Evolutionary conservation across 1,284 basidiomycete species (phyloP), one percentile per base, ranked within the genome.

Genomic region (Trametes sp.): DNA sequence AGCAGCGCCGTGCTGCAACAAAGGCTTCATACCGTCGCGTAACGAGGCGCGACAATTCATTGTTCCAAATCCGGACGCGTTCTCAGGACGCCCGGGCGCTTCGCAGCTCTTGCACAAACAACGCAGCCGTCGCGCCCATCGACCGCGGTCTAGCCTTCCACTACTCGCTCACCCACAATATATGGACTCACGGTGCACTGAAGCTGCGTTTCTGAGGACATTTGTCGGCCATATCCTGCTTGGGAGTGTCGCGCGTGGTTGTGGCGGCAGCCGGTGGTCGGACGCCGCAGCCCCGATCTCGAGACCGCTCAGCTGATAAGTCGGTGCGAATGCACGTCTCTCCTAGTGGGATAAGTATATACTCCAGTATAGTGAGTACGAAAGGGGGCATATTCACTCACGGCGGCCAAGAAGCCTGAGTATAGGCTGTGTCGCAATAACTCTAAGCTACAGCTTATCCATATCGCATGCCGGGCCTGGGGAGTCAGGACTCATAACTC

Each of bases 41-140:
- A 67, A 65, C 61, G 66, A 61, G 66, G 66, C 51, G 33, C 41
- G 33, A 38, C 31, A 49, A 28, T 29, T 41, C 57, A 65, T 68
- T 68, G 63, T 68, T 64, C 66, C 61, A 49, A 31, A 57, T 41
- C 44, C 11, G 54, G 56, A 51, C 35, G 46, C 35, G 13, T 21
- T 33, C 59, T 24, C n/a, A n/a, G 38, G 3, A 44, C 45, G 14
- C 14, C 8, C 16, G 23, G 45, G 49, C 48, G 38, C 23, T 21
- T 36, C 26, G 2, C 9, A 10, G 26, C 7, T n/a, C 38, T 41
- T 41, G 28, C 29, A 33, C 50, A 62, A 54, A 62, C 50, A 53
- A 62, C 24, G 28, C n/a, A 14, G 36, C 35, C 8, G 24, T 16
- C 13, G 24, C 16, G 16, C 26, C 19, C 14, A 44, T n/a, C 14